These are phyloP conservation scores for Nothophoma quercina DNA, from an alignment of 2,329 filamentous ascomycete genomes.

Conservation along the genomic window DNA sequence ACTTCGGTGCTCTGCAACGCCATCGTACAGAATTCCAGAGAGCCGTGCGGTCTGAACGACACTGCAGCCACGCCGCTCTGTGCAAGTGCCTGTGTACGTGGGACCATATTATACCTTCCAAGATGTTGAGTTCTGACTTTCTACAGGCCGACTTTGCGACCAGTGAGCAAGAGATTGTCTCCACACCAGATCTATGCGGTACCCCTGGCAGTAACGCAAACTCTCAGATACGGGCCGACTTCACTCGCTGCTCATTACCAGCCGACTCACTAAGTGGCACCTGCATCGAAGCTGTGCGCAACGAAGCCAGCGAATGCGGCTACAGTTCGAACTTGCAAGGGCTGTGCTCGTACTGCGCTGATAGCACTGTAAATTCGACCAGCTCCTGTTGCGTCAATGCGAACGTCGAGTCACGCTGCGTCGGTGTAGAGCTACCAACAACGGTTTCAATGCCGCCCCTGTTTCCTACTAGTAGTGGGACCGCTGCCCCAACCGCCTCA, in stretches of 20 bases:
- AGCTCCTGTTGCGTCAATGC: slow-evolving; percentile 94
- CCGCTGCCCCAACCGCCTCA: slow-evolving; percentile 57
- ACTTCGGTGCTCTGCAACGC: slow-evolving; percentile 92
- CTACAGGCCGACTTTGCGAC: slow-evolving; percentile 78
- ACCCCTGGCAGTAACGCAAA: slow-evolving; percentile 70
- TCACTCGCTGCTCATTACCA: slow-evolving; percentile 86
- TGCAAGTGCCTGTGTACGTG: slow-evolving; percentile 82
- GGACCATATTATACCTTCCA: neutral
- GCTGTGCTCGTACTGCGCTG: slow-evolving; percentile 85
- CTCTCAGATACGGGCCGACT: slow-evolving; percentile 86
- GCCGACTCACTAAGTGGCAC: slow-evolving; percentile 75
- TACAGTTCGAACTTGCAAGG: slow-evolving; percentile 75
- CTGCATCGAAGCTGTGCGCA: slow-evolving; percentile 79
- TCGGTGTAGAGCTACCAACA: slow-evolving; percentile 77
- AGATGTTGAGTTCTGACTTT: slow-evolving; percentile 34
- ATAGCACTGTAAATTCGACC: slow-evolving; percentile 86
- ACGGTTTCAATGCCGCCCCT: slow-evolving; percentile 68
- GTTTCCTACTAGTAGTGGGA: slow-evolving; percentile 66
- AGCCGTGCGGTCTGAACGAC: slow-evolving; percentile 70
- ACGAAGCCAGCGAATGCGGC: slow-evolving; percentile 88
- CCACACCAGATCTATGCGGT: slow-evolving; percentile 76
- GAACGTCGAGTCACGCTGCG: slow-evolving; percentile 75
- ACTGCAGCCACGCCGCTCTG: slow-evolving; percentile 77
- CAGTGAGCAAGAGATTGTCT: slow-evolving; percentile 85
- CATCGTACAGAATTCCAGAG: slow-evolving; percentile 87